Percentiles rank a stretch among this genome's conserved stretches.
Conservation (phyloP, 2,329 filamentous ascomycete species). For the Xylaria sp. region DNA sequence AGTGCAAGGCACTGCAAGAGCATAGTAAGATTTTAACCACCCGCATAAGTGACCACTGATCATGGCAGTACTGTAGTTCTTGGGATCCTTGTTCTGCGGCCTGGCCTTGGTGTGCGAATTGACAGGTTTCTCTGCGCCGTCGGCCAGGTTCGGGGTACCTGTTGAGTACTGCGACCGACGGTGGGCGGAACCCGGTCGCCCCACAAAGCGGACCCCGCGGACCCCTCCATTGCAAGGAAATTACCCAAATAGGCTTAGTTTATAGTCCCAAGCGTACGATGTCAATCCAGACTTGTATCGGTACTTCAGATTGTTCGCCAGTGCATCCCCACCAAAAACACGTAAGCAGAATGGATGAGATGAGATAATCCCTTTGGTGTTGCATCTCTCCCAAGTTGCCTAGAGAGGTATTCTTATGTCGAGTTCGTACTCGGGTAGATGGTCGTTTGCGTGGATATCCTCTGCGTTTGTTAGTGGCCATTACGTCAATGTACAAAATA, state of each 20-base stretch:
- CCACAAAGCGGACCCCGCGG: conserved; percentile 16
- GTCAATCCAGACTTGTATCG: conserved; percentile 19
- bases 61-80: background rate
- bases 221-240: conserved; percentile 4
- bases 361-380: background rate
- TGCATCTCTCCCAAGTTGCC: conserved; percentile 10
- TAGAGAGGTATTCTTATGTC: background rate
- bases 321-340: conserved; percentile 21
- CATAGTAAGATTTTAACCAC: conserved; percentile 20
- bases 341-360: conserved; percentile 31
- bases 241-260: too few species aligned
- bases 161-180: conserved; percentile 21
- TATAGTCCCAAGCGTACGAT: too few species aligned
- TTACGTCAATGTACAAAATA: background rate
- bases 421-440: conserved; percentile 22
- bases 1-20: background rate
- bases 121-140: background rate
- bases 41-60: conserved; percentile 14
- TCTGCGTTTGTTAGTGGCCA: conserved; percentile 10
- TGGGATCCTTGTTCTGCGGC: conserved; percentile 12
- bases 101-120: conserved; percentile 26
- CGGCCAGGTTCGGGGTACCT: conserved; percentile 7
- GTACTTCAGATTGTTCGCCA: conserved; percentile 4
- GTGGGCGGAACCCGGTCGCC: conserved; percentile 17
- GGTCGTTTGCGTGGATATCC: background rate